phyloP scores from a whole-genome alignment of 495 filamentous ascomycete species.

The Cercophora sp. region DNA sequence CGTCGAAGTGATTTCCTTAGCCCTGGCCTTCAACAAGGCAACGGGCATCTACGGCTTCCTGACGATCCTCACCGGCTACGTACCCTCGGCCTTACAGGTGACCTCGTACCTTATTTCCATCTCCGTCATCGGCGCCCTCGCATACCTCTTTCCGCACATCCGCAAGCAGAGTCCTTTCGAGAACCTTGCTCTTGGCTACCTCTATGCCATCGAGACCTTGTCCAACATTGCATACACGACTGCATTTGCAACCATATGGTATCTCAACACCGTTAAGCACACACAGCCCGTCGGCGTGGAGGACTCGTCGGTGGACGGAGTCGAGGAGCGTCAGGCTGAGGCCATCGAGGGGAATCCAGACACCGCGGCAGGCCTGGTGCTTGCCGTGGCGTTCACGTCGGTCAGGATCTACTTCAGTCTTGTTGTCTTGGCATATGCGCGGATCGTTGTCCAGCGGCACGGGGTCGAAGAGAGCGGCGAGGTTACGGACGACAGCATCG shows the following conservation, averaged over 20 bases:
- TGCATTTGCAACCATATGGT: constrained; percentile 79
- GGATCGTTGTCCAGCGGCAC: constrained; percentile 62
- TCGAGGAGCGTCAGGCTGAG: constrained; percentile 5
- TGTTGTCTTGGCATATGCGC: constrained; percentile 74
- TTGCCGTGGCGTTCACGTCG: constrained; percentile 67
- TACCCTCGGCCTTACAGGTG: constrained; percentile 61
- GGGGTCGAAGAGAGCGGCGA: constrained; percentile 38
- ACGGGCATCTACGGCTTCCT: constrained; percentile 86
- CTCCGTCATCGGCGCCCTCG: constrained; percentile 55
- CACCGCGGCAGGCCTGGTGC: constrained; percentile 67
- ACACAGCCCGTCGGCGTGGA: constrained; percentile 13
- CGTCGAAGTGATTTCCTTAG: constrained; percentile 73
- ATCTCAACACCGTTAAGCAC: constrained; percentile 55
- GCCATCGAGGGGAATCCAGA: constrained; percentile 60
- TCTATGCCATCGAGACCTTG: constrained; percentile 74
- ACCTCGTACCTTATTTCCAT: constrained; percentile 85
- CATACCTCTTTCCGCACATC: constrained; percentile 65
- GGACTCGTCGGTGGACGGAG: constrained; percentile 14
- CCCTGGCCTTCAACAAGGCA: constrained; percentile 80
- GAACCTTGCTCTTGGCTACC: constrained; percentile 65
- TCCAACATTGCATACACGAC: constrained; percentile 75
- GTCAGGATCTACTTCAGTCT: constrained; percentile 74
- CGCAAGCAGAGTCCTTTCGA: constrained; percentile 64
- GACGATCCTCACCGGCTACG: constrained; percentile 69
- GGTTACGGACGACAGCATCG: constrained; percentile 33